Conservation (phyloP, 2,329 filamentous ascomycete genomes). For the Fusarium sp. region DNA sequence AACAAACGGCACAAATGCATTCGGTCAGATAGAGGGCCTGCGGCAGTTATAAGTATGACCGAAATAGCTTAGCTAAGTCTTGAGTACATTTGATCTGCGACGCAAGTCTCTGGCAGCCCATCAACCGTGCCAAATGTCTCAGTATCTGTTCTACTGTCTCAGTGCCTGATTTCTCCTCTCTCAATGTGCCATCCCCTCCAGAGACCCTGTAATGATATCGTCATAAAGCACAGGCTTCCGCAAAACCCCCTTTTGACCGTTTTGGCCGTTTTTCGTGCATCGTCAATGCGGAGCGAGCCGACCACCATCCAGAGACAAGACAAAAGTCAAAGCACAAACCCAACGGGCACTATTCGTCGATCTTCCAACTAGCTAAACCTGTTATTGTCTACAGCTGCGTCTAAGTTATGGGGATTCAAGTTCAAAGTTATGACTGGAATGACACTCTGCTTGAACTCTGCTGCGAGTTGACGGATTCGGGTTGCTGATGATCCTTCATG, state of each 20-base stretch:
- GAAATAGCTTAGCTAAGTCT: conserved; percentile 2
- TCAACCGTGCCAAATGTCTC: not conserved
- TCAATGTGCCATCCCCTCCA: not conserved
- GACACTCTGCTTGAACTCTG: not conserved
- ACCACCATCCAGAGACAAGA: conserved; percentile 4
- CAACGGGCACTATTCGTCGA: conserved; percentile 16
- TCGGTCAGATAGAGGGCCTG: not conserved
- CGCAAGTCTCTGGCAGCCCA: conserved; percentile 28
- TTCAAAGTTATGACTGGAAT: not conserved
- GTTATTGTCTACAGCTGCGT: not conserved
- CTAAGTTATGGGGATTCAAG: not conserved
- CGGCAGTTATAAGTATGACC: not conserved
- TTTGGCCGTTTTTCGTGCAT: not conserved
- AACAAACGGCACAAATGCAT: not conserved
- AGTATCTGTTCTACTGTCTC: not conserved
- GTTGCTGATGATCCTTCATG: conserved; percentile 4
- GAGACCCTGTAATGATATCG: not conserved
- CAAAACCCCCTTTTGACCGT: not conserved
- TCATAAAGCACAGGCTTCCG: conserved; percentile 8
- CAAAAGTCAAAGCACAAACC: conserved; percentile 11
- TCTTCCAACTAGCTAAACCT: conserved; percentile 9
- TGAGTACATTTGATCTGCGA: conserved; percentile 20
- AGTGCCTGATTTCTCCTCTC: not conserved
- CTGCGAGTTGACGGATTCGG: conserved; percentile 16
- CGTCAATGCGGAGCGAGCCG: conserved; percentile 25